Percentiles rank a stretch among this genome's conserved stretches.
These are phyloP conservation scores for Sarocladium brachiariae DNA, from an alignment of 2,329 filamentous ascomycete genomes.

Conservation along the genomic window DNA sequence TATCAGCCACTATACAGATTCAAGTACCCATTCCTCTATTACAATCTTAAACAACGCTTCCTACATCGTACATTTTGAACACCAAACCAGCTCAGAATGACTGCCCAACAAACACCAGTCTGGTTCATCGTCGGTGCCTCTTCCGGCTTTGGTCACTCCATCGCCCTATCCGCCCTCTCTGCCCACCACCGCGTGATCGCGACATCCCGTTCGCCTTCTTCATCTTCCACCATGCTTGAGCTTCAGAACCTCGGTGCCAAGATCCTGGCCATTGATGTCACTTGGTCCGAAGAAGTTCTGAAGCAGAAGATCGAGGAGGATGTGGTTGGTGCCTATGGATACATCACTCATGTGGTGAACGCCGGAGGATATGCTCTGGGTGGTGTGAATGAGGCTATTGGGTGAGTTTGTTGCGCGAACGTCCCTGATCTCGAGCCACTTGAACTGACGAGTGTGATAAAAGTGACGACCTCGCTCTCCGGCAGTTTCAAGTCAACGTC, in stretches of 20 bases:
- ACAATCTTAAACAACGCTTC: no score
- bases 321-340: slow-evolving; percentile 25
- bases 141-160: slow-evolving; percentile 41
- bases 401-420: no score
- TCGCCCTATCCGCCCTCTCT: slow-evolving; percentile 35
- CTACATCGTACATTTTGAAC: no score
- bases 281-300: slow-evolving; percentile 28
- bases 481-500: slow-evolving; percentile 29
- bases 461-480: slow-evolving; percentile 3
- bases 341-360: slow-evolving; percentile 42
- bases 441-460: no score
- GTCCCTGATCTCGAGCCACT: no score
- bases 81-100: slow-evolving; percentile 7
- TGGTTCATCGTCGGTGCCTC: slow-evolving; percentile 49
- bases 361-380: slow-evolving; percentile 39
- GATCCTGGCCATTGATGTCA: slow-evolving; percentile 40
- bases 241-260: slow-evolving; percentile 36
- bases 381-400: slow-evolving; percentile 33
- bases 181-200: slow-evolving; percentile 44
- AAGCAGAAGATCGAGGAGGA: slow-evolving; percentile 26
- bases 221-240: slow-evolving; percentile 29
- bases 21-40: no score
- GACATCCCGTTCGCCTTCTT: slow-evolving; percentile 35
- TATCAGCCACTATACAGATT: no score
- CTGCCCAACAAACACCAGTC: slow-evolving; percentile 22